phyloP scores from a whole-genome alignment of 257 asterid species.

The Echites panduratus region DNA sequence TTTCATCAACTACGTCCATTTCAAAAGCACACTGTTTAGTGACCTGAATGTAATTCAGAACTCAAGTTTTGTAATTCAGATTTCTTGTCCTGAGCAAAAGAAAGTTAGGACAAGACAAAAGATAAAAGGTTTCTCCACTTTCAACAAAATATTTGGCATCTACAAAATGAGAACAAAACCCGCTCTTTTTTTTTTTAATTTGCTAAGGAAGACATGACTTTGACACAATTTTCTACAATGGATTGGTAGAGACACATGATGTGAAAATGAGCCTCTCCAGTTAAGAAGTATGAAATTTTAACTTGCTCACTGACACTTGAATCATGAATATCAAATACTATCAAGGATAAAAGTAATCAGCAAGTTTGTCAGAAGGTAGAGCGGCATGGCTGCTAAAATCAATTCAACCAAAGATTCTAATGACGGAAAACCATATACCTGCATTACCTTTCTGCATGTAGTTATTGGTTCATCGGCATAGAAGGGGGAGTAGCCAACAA shows the following conservation, averaged over 20 bases:
- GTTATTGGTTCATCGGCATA: slow-evolving; percentile 77
- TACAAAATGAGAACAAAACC: too few relatives aligned
- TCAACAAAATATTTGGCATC: not conserved
- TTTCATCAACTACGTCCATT: not conserved
- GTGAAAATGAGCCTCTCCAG: not conserved
- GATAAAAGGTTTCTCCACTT: not conserved
- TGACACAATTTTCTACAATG: not conserved
- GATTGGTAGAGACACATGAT: not conserved
- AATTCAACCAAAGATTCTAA: not conserved
- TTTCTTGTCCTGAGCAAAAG: not conserved
- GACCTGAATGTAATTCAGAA: not conserved
- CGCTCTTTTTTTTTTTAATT: too few relatives aligned
- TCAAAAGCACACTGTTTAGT: not conserved
- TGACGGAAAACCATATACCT: not conserved
- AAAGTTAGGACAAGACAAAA: not conserved
- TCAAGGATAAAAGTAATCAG: not conserved
- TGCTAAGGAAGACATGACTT: not conserved
- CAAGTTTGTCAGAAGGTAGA: not conserved
- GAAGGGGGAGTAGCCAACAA: slow-evolving; percentile 87
- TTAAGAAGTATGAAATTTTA: not conserved
- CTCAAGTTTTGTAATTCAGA: not conserved
- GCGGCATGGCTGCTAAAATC: not conserved
- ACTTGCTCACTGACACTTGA: too few relatives aligned
- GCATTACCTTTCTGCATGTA: slow-evolving; percentile 74
- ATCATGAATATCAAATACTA: too few relatives aligned